phyloP scores from a whole-genome alignment of 2,329 filamentous ascomycete species.

The Graphilbum fragrans region DNA sequence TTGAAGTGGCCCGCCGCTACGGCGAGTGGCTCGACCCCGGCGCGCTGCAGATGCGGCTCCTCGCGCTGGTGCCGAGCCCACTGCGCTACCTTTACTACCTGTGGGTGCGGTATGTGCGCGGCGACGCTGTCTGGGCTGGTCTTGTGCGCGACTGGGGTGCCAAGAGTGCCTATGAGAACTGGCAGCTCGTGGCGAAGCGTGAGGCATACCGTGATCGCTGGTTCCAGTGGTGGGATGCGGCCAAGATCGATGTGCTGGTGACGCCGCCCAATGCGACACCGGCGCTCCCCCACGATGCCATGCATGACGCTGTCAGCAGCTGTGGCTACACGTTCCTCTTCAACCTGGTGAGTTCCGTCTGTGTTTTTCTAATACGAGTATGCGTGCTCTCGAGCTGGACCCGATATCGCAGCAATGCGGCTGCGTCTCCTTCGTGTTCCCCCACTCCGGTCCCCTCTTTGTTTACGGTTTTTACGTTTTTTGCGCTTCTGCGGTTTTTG shows the following conservation, averaged over 20 bases:
- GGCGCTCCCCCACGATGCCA: constrained; percentile 74
- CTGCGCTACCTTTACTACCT: constrained; percentile 80
- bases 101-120: constrained; percentile 73
- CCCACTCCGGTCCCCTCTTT: too few species aligned
- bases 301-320: constrained; percentile 72
- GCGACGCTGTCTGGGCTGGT: constrained; percentile 67
- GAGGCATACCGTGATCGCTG: constrained; percentile 68
- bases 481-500: too few species aligned
- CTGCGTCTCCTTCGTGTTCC: too few species aligned
- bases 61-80: constrained; percentile 61
- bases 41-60: constrained; percentile 59
- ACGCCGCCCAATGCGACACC: constrained; percentile 84
- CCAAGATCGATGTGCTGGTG: constrained; percentile 65
- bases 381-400: too few species aligned
- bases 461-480: too few species aligned
- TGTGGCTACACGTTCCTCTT: constrained; percentile 93
- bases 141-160: constrained; percentile 61
- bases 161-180: constrained; percentile 67
- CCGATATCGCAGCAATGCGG: too few species aligned
- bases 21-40: constrained; percentile 74
- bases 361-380: neutral
- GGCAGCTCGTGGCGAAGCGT: constrained; percentile 64
- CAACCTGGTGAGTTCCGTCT: constrained; percentile 52
- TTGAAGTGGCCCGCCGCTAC: constrained; percentile 60
- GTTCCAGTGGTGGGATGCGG: constrained; percentile 74